phyloP scores from a whole-genome alignment of 495 filamentous ascomycete genomes.

The Oidiodendron maius region DNA sequence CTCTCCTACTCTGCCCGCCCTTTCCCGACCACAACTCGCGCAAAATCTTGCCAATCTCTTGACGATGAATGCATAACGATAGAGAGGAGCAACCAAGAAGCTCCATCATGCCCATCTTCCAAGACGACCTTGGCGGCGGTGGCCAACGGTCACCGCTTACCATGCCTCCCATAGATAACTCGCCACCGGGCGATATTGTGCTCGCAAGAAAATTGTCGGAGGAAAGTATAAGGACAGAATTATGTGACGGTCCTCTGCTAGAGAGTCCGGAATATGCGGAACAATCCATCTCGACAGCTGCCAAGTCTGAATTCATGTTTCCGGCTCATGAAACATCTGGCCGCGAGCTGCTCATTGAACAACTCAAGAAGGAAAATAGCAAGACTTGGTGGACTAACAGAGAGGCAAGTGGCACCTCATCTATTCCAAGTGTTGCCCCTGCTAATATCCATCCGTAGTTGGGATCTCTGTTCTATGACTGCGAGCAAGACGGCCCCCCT shows the following conservation, averaged over 20 bases:
- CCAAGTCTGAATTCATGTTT: constrained; percentile 9
- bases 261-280: constrained; percentile 27
- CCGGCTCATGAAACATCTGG: constrained; percentile 29
- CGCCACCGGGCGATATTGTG: constrained; percentile 3
- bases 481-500: constrained; percentile 13
- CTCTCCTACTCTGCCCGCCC: neutral
- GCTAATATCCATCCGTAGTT: constrained; percentile 6
- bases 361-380: constrained; percentile 74
- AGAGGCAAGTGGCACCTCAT: constrained; percentile 44
- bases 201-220: constrained; percentile 20
- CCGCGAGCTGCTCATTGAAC: constrained; percentile 75
- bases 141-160: constrained; percentile 15
- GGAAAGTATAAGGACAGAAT: constrained; percentile 46
- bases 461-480: constrained; percentile 14
- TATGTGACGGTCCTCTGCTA: constrained; percentile 48
- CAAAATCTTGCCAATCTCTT: constrained; percentile 6
- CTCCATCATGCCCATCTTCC: constrained; percentile 55
- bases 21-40: constrained; percentile 8
- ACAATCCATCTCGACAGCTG: constrained; percentile 8
- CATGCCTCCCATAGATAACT: constrained; percentile 9
- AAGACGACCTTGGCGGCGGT: constrained; percentile 33
- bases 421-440: neutral
- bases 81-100: constrained; percentile 7
- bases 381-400: constrained; percentile 66
- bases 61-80: constrained; percentile 15